A percentile compares a stretch with the other conserved stretches of the same genome.
phyloP scores from a whole-genome alignment of 306 rosid species.

The Astragalus glycyphyllos region DNA sequence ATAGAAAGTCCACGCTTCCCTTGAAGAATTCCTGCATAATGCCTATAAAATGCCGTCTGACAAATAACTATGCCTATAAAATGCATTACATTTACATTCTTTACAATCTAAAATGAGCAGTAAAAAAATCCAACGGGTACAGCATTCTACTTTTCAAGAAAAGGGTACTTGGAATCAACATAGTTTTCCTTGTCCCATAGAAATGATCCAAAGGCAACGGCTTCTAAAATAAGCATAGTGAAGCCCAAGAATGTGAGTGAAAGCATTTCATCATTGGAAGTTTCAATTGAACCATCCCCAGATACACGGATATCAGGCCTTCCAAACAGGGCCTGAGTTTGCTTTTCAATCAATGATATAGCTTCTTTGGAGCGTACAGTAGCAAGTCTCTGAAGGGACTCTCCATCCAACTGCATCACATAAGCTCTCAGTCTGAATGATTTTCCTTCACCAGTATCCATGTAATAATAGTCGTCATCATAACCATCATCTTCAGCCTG shows the following conservation, averaged over 20 bases:
- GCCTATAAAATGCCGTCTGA: neutral
- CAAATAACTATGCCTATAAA: constrained; percentile 25
- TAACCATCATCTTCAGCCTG: constrained; percentile 54
- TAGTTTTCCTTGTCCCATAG: constrained; percentile 88
- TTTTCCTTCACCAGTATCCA: constrained; percentile 50
- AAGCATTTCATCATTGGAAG: constrained; percentile 69
- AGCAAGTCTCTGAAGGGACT: constrained; percentile 87
- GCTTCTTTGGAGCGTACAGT: constrained; percentile 91
- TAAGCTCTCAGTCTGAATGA: constrained; percentile 67
- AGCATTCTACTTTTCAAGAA: constrained; percentile 57
- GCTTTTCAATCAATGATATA: constrained; percentile 88
- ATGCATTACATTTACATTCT: constrained; percentile 43
- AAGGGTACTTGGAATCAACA: constrained; percentile 77
- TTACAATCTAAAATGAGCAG: constrained; percentile 41
- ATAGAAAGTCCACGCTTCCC: neutral
- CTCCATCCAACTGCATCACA: constrained; percentile 85
- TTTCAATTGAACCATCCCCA: constrained; percentile 74
- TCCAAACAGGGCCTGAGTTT: constrained; percentile 92
- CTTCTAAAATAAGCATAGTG: constrained; percentile 88
- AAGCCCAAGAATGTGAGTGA: constrained; percentile 68
- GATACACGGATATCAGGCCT: constrained; percentile 72
- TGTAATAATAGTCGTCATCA: constrained; percentile 44
- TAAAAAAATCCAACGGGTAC: constrained; percentile 4
- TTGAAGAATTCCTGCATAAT: constrained; percentile 26
- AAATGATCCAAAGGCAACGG: constrained; percentile 87